Evolutionary conservation across 768 basidiomycete species (phyloP).

Genomic region (Kwoniella bestiolae): DNA sequence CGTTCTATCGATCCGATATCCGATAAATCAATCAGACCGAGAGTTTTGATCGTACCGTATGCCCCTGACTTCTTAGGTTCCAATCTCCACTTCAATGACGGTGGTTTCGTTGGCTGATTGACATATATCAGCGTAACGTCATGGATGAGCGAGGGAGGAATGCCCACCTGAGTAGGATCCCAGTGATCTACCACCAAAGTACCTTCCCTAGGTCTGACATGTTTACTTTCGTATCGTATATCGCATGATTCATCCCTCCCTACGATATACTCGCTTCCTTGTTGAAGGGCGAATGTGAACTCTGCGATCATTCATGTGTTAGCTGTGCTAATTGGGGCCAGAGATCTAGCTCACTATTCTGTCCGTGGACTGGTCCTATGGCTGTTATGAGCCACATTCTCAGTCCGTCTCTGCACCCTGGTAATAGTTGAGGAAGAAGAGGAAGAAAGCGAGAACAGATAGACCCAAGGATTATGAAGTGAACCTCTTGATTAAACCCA

Average conservation of each 20-base stretch:
- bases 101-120: slow-evolving; percentile 29
- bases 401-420: background rate
- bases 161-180: slow-evolving; percentile 41
- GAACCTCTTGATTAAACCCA: slow-evolving; percentile 3
- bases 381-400: slow-evolving; percentile 45
- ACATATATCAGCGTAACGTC: background rate
- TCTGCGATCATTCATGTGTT: too few relatives aligned
- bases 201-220: slow-evolving; percentile 39
- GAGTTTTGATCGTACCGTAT: slow-evolving; percentile 22
- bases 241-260: slow-evolving; percentile 40
- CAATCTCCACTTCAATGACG: slow-evolving; percentile 31
- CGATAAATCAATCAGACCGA: slow-evolving; percentile 19
- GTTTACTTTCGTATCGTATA: slow-evolving; percentile 32
- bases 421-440: background rate
- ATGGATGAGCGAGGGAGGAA: background rate
- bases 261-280: slow-evolving; percentile 37
- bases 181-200: slow-evolving; percentile 40
- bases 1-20: slow-evolving; percentile 25
- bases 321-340: background rate
- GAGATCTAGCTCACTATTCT: slow-evolving; percentile 20
- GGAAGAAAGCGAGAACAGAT: background rate
- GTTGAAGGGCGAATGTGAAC: slow-evolving; percentile 48
- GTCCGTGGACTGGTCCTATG: slow-evolving; percentile 43
- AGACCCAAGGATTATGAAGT: background rate
- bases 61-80: slow-evolving; percentile 37